Evolutionary conservation across 2,329 filamentous ascomycete genomes (phyloP), one percentile per base, ranked within the genome.

Genomic region (Epichloe gansuensis): DNA sequence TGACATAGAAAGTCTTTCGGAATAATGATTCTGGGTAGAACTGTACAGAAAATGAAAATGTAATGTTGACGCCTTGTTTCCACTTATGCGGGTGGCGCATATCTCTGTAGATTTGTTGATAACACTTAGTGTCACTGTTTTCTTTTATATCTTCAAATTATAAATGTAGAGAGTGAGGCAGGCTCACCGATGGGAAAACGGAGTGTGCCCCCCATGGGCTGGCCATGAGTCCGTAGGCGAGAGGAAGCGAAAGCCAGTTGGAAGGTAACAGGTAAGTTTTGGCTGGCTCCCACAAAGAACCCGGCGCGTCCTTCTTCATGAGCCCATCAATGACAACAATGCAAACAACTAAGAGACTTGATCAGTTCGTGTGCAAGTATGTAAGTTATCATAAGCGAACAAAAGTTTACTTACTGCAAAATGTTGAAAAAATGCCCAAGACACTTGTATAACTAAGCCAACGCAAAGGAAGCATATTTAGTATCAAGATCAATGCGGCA

Each of bases 171-270:
- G 43, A 46, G 13, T 2, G 27, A 47, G 44, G 25, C 56, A 68
- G 60, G 60, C 56, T 25, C 64, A 77, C 76, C 64, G 95, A 95
- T 3, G 91, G 91, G 60, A 97, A 96, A 21, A 82, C 77, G 45
- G 77, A 75, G 59, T 82, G 78, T 8, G 79, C 79, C 25, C 78
- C 78, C 77, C 78, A 81, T 1, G 78, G 78, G 23, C 77, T 91
- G 81, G 95, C 95, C 42, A 97, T 78, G 2, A 97, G 76, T 23
- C 91, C 91, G 61, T 96, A 89, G 9, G 88, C 89, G 17, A 97
- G 75, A 2, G 91, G 91, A 13, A 98, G 68, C 0, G 89, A 89
- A 55, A 82, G 73, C 90, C 91, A 96, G 63, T 93, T 89, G 8
- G 79, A 75, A 0, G 91, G 93, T 56, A 95, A 86, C 23, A 95